Evolutionary conservation across 441 rosid species (phyloP), one percentile per base, ranked within the genome.

Genomic region (Biscutella laevigata): DNA sequence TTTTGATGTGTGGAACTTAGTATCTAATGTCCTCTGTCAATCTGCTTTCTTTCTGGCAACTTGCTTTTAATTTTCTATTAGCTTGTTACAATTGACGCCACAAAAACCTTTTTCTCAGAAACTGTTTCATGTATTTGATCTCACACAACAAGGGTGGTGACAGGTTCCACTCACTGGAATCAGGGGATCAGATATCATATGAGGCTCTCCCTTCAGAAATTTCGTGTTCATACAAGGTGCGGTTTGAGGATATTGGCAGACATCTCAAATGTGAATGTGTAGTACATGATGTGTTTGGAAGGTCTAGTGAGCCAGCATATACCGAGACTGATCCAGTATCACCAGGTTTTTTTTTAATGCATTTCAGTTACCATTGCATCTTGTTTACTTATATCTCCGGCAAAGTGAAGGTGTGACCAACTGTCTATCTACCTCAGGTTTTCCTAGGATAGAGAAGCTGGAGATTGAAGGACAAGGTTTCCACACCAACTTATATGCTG

Each of bases 401-500:
- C 5, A 26, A 52, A 20, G 35, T 45, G 48, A 45, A 45, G 12
- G 5, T 46, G 26, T 59, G 36, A 38, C 36, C 33, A 39, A 53
- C 41, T n/a, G n/a, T n/a, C n/a, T 59, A 16, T 41, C 51, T 10
- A 19, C 33, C 67, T 62, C 73, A 92, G 98, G 96, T 39, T 66
- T 73, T 59, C 98, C 98, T 55, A 78, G 73, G 74, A 82, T 92
- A 26, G 87, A 77, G 64, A 92, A 86, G 75, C 79, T 92, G 61
- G 94, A 88, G 75, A 92, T 88, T 61, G 98, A 84, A 71, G 98
- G 98, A 37, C 69, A 85, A 71, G 96, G 98, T 32, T 86, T 79
- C 51, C 98, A 88, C 70, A 86, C 98, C 45, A 92, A 92, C 61
- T 80, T 92, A 42, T 92, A 84, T 78, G 89, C 86, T 69, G 81